phyloP scores from a whole-genome alignment of 768 basidiomycete genomes.

The Termitomyces sp. region DNA sequence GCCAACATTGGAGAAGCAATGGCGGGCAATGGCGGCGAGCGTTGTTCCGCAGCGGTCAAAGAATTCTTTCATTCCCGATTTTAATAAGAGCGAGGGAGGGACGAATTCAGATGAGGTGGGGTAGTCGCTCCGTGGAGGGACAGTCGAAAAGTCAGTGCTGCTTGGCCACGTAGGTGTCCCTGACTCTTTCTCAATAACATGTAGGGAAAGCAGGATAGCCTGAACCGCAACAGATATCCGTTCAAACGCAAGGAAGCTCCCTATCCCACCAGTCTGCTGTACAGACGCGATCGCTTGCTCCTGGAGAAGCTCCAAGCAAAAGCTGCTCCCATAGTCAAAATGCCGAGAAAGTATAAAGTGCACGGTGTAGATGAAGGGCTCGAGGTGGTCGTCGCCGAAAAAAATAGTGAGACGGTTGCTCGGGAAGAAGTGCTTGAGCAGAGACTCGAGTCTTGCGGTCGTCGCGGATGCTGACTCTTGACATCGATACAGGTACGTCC shows the following conservation, averaged over 20 bases:
- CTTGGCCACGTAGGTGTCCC: slow-evolving; percentile 76
- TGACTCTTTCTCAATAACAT: slow-evolving; percentile 69
- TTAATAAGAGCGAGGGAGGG: slow-evolving; percentile 49
- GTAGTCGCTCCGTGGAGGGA: slow-evolving; percentile 60
- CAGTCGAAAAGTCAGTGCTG: slow-evolving; percentile 58
- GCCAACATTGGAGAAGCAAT: slow-evolving; percentile 64
- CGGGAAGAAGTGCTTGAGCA: slow-evolving; percentile 80
- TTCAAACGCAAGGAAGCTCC: slow-evolving; percentile 58
- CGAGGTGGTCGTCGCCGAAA: slow-evolving; percentile 71
- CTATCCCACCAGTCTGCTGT: slow-evolving; percentile 37
- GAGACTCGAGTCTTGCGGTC: slow-evolving; percentile 70
- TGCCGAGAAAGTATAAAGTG: slow-evolving; percentile 84
- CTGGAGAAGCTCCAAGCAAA: slow-evolving; percentile 78
- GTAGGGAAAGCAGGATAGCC: slow-evolving; percentile 71
- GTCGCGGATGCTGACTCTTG: slow-evolving; percentile 79
- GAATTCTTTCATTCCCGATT: slow-evolving; percentile 69
- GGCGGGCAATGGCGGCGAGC: slow-evolving; percentile 50
- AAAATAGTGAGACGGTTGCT: slow-evolving; percentile 54
- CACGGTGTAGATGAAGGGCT: slow-evolving; percentile 71
- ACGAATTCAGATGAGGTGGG: slow-evolving; percentile 64
- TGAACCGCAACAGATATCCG: slow-evolving; percentile 71
- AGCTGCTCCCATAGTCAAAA: slow-evolving; percentile 79
- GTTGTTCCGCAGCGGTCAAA: slow-evolving; percentile 60
- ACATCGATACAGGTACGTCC: slow-evolving; percentile 96
- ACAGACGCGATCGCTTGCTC: slow-evolving; percentile 48